Conservation (phyloP, 1,284 basidiomycete species). For the Ceratobasidium sp. region DNA sequence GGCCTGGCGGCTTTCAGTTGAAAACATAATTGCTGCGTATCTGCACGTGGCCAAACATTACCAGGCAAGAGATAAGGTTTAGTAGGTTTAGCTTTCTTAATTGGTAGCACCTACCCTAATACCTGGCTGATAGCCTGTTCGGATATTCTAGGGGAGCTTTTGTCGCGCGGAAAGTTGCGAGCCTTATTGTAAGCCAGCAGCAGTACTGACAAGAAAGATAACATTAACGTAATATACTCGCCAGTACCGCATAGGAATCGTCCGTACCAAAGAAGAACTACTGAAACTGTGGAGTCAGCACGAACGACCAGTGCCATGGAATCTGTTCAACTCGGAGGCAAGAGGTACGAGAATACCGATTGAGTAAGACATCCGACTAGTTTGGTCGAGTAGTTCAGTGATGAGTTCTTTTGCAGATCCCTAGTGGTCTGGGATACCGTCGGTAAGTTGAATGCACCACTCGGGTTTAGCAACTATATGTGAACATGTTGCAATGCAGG, state of each 20-base stretch:
- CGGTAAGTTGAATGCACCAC: background rate
- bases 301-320: constrained; percentile 23
- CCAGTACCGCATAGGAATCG: constrained; percentile 34
- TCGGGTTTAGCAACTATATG: background rate
- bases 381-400: background rate
- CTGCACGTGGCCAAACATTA: constrained; percentile 9
- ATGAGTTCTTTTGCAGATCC: background rate
- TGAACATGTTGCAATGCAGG: background rate
- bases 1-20: background rate
- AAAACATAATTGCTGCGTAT: constrained; percentile 1
- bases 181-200: constrained; percentile 31
- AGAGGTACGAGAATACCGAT: constrained; percentile 4
- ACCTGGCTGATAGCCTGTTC: constrained; percentile 11
- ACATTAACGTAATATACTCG: too few relatives aligned
- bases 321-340: background rate
- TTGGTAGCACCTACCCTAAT: background rate
- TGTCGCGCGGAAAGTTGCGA: constrained; percentile 39
- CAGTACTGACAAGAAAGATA: background rate
- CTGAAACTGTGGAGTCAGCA: constrained; percentile 22
- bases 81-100: background rate
- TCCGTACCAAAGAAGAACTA: background rate
- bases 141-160: constrained; percentile 38
- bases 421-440: constrained; percentile 36
- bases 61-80: background rate
- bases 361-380: background rate